Evolutionary conservation across 2,329 filamentous ascomycete genomes (phyloP), one percentile per base, ranked within the genome.

Genomic region (Claviceps sp.): DNA sequence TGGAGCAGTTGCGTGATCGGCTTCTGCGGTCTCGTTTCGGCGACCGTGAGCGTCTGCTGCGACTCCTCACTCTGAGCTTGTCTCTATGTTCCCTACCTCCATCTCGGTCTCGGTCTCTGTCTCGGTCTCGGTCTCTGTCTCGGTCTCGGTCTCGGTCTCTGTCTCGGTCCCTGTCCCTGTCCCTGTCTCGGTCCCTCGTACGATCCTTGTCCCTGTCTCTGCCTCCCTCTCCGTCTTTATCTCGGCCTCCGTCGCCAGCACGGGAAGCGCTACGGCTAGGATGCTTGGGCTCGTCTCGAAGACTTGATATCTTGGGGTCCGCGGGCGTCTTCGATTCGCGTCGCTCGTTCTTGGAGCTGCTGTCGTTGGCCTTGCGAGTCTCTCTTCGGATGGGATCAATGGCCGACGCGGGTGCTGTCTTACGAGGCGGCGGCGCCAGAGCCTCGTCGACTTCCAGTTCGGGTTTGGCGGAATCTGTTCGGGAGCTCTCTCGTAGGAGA

Each of bases 401-500:
- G 34, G 78, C 78, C 20, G 78, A 82, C 4, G 74, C 74, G 0
- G 77, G 77, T 3, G 63, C 67, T 62, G 73, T 47, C 67, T 75
- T 70, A 62, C 71, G 67, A 2, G 77, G 78, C 1, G 78, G 78
- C 3, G 78, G 78, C 2, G 71, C 74, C 26, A 82, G 65, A 14
- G 74, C 71, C 48, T 75, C 69, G 53, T 81, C 78, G 40, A 80
- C 67, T 56, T 82, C 78, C 45, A 79, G 60, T 57, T 80, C 78
- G 7, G 72, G 74, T 51, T 74, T 71, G 53, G 75, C 73, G 2
- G 68, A 65, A 3, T 68, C 62, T 26, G 70, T 67, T 44, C 72
- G 72, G 50, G 73, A 78, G 62, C 77, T 80, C 58, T 81, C 78
- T n/a, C 78, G 71, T 13, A 82, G 63, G 14, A 82, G 69, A 54